Conservation (phyloP, 306 rosid species). For the Rosa persica region DNA sequence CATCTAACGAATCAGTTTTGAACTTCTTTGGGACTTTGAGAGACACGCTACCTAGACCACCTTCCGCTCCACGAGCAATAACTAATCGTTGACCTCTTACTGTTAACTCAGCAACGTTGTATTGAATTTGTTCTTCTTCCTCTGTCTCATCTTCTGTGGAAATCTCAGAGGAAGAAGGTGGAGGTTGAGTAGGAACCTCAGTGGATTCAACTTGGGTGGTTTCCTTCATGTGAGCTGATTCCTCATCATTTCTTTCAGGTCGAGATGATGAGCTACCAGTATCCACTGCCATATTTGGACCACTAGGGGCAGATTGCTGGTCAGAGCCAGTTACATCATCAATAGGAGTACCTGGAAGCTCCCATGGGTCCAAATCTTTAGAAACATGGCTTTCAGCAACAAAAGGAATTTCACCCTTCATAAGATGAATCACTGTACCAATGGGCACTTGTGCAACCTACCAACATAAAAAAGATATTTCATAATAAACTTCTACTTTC, state of each 20-base stretch:
- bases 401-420: constrained; percentile 64
- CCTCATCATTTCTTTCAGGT: constrained; percentile 24
- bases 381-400: constrained; percentile 38
- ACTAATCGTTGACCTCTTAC: constrained; percentile 65
- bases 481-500: constrained; percentile 23
- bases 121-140: constrained; percentile 49
- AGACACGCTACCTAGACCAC: constrained; percentile 67
- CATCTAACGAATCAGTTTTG: constrained; percentile 9
- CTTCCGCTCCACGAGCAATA: constrained; percentile 77
- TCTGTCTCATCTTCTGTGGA: constrained; percentile 31
- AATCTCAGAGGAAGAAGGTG: constrained; percentile 33
- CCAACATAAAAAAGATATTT: constrained; percentile 20
- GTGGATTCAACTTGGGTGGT: constrained; percentile 20
- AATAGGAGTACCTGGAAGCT: constrained; percentile 73
- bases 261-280: constrained; percentile 26
- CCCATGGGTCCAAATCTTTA: constrained; percentile 77
- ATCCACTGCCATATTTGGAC: constrained; percentile 27
- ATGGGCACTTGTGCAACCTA: constrained; percentile 77
- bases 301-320: constrained; percentile 25
- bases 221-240: constrained; percentile 30
- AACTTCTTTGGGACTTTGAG: constrained; percentile 48
- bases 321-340: constrained; percentile 34
- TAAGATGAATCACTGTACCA: constrained; percentile 86
- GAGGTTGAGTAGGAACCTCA: constrained; percentile 31
- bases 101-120: constrained; percentile 74